Conservation (phyloP, 768 basidiomycete species). For the Epithele typhae region DNA sequence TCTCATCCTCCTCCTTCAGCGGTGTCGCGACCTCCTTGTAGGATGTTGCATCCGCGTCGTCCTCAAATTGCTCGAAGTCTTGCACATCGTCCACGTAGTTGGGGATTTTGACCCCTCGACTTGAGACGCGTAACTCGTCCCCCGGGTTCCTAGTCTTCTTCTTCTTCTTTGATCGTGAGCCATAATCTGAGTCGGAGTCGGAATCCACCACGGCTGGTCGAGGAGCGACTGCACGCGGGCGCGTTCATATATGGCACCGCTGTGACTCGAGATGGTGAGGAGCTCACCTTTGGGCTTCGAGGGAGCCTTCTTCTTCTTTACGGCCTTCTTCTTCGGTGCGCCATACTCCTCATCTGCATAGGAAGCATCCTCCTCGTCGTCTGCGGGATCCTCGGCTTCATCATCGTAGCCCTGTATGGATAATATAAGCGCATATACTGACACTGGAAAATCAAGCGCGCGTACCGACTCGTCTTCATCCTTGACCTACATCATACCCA, state of each 20-base stretch:
- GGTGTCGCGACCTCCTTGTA: slow-evolving; percentile 34
- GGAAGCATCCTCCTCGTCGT: slow-evolving; percentile 67
- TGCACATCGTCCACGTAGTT: slow-evolving; percentile 72
- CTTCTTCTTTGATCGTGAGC: slow-evolving; percentile 83
- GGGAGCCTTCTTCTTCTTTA: slow-evolving; percentile 63
- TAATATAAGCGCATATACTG: slow-evolving; percentile 19
- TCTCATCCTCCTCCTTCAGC: slow-evolving; percentile 63
- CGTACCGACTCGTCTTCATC: slow-evolving; percentile 50
- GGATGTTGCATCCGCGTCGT: slow-evolving; percentile 53
- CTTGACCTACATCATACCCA: slow-evolving; percentile 26
- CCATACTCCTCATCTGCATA: slow-evolving; percentile 77
- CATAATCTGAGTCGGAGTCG: slow-evolving; percentile 86
- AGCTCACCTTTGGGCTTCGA: slow-evolving; percentile 57
- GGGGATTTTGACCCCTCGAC: slow-evolving; percentile 72
- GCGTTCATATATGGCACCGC: too few species aligned
- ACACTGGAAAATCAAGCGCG: slow-evolving; percentile 17
- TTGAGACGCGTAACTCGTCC: slow-evolving; percentile 75
- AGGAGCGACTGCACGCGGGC: slow-evolving; percentile 34
- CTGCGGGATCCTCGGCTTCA: slow-evolving; percentile 34
- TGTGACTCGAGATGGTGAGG: too few species aligned
- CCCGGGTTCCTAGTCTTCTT: slow-evolving; percentile 52
- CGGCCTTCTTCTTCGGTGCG: slow-evolving; percentile 57
- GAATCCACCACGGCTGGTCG: slow-evolving; percentile 52
- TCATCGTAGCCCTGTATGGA: slow-evolving; percentile 54
- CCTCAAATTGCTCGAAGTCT: slow-evolving; percentile 77